A percentile compares a stretch with the other conserved stretches of the same genome.
Conservation (phyloP, 1,284 basidiomycete genomes). For the Polyporus tsugae region DNA sequence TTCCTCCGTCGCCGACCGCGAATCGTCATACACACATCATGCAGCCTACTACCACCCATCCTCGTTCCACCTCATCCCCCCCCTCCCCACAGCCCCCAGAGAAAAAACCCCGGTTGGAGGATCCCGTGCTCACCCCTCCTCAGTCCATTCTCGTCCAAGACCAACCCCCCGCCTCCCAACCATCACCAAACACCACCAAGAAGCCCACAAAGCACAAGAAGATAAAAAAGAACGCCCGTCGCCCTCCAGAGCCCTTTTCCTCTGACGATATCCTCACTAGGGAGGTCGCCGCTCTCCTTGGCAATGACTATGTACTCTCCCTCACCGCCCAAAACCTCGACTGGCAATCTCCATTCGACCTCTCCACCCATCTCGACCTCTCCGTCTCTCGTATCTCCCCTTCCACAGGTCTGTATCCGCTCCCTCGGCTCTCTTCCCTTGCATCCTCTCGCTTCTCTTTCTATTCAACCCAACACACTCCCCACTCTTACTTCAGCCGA, state of each 20-base stretch:
- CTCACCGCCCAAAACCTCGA: slow-evolving; percentile 59
- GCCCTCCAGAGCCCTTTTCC: slow-evolving; percentile 70
- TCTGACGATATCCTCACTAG: slow-evolving; percentile 79
- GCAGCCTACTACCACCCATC: slow-evolving; percentile 21
- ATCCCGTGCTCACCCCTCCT: not conserved
- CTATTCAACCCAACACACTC: not conserved
- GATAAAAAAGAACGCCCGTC: slow-evolving; percentile 39
- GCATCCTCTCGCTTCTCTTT: not conserved
- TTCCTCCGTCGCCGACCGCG: not conserved
- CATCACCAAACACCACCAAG: slow-evolving; percentile 26
- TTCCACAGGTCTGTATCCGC: slow-evolving; percentile 64
- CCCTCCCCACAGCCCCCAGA: slow-evolving; percentile 30
- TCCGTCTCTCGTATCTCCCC: slow-evolving; percentile 64
- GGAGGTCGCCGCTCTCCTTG: slow-evolving; percentile 77
- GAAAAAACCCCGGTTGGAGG: slow-evolving; percentile 52
- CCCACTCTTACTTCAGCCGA: not conserved
- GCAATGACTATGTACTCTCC: slow-evolving; percentile 61
- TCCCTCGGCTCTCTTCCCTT: not conserved
- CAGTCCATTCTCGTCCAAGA: slow-evolving; percentile 6
- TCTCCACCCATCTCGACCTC: slow-evolving; percentile 71
- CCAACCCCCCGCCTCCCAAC: slow-evolving; percentile 23
- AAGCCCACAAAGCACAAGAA: slow-evolving; percentile 32
- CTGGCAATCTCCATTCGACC: slow-evolving; percentile 66
- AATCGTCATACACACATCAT: slow-evolving; percentile 4
- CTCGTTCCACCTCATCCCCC: slow-evolving; percentile 23